Base-by-base conservation (phyloP, 441 rosid species). In the Sinapis alba region DNA sequence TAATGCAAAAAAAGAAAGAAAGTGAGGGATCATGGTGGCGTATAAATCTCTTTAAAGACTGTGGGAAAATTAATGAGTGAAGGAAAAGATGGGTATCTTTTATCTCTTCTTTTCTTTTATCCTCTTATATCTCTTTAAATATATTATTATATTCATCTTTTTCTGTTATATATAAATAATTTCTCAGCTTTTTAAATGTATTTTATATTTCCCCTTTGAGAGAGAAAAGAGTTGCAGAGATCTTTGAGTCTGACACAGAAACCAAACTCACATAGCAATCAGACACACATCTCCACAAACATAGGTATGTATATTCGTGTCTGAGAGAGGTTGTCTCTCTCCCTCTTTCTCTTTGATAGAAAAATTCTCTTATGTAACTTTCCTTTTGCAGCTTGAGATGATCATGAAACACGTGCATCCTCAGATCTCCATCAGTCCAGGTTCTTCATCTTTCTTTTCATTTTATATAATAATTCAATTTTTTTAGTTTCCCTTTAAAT, bases 351-450 rank as follows among this genome's bases (percentile, higher is more conserved):
- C 83, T 72, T 69, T 68, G 77, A 71, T 70, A 73, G 74, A 4
- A 26, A 26, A 26, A 54, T 34, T 41, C 56, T 75, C 56, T 63
- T 15, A 65, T 77, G 76, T 77, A 64, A 73, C 45, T 69, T 83
- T 82, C 75, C 69, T 65, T 72, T 79, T 84, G 83, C 81, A 81
- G 85, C 77, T 79, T 74, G 72, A 78, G 82, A 79, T 81, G 90
- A 84, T 91, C 78, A 86, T 86, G 89, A 86, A 83, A 83, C 93
- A 88, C 90, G 93, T 92, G 92, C 81, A 80, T 84, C 80, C 79
- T 84, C 83, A 65, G 85, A 81, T 86, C 85, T 79, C 82, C 83
- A 77, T 83, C 87, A 78, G 79, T 84, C 74, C 86, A 85, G 88
- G 91, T 89, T 83, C 82, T 80, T 68, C 65, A 71, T 85, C 84